phyloP scores from a whole-genome alignment of 2,329 filamentous ascomycete species.

The Xylariomycetidae sp. region DNA sequence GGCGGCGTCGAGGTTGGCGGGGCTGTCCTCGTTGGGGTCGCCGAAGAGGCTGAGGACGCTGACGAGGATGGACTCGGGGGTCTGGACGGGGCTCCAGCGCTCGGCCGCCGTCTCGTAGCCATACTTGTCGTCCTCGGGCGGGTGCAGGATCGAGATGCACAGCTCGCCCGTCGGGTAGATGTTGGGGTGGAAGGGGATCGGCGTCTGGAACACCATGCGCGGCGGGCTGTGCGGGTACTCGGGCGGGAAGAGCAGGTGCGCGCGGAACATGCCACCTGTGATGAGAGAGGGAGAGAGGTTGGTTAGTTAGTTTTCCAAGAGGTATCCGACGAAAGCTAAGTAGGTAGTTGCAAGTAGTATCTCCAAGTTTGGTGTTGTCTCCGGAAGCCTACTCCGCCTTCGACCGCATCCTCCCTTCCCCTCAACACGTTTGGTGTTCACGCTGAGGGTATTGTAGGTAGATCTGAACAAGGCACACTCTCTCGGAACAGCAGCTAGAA shows the following conservation, averaged over 20 bases:
- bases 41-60: conserved; percentile 90
- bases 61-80: conserved; percentile 87
- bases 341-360: no score
- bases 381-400: no score
- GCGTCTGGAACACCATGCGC: conserved; percentile 78
- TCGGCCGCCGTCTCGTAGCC: conserved; percentile 89
- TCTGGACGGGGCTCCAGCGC: conserved; percentile 93
- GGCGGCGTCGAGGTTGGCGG: conserved; percentile 92
- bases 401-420: no score
- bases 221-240: conserved; percentile 87
- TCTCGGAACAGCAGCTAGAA: no score
- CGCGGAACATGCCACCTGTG: conserved; percentile 86
- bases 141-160: conserved; percentile 96
- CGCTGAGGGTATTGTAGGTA: no score
- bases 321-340: no score
- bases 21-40: conserved; percentile 90
- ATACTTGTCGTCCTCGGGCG: conserved; percentile 88
- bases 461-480: no score
- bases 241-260: conserved; percentile 74
- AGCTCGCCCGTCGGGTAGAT: conserved; percentile 84
- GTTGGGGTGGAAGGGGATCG: conserved; percentile 89
- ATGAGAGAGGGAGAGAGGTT: conserved; percentile 1
- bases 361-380: no score
- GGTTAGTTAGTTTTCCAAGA: no score
- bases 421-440: no score